A percentile compares a stretch with the other conserved stretches of the same genome.
phyloP scores from a whole-genome alignment of 495 filamentous ascomycete species.

The Penicillium egyptiacum region DNA sequence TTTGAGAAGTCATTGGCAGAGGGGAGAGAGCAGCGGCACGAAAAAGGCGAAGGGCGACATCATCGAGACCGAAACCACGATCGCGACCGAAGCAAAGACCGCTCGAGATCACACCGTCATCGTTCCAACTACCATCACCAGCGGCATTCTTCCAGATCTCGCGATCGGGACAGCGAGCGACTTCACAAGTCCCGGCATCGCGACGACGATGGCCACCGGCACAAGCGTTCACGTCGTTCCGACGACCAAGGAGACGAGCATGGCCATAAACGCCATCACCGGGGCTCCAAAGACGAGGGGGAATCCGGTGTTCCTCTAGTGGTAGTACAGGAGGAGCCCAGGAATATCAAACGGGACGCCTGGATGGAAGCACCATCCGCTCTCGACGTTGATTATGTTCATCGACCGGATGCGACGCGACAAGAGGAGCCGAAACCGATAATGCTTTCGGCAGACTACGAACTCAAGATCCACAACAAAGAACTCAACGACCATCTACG shows the following conservation, averaged over 20 bases:
- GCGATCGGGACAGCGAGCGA: slow-evolving; percentile 35
- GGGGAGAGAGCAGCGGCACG: slow-evolving; percentile 37
- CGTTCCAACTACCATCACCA: slow-evolving; percentile 43
- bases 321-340: slow-evolving; percentile 38
- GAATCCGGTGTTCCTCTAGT: slow-evolving; percentile 24
- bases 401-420: slow-evolving; percentile 55
- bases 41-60: slow-evolving; percentile 38
- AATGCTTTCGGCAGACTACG: slow-evolving; percentile 63
- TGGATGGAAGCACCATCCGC: slow-evolving; percentile 93
- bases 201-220: slow-evolving; percentile 49
- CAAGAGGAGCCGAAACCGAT: slow-evolving; percentile 43
- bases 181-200: slow-evolving; percentile 38
- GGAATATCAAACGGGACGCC: slow-evolving; percentile 64
- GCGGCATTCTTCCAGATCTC: slow-evolving; percentile 47
- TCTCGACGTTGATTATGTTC: slow-evolving; percentile 81
- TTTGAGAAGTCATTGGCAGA: slow-evolving; percentile 54
- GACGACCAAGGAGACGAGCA: slow-evolving; percentile 44
- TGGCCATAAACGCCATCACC: slow-evolving; percentile 40
- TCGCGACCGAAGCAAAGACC: slow-evolving; percentile 42
- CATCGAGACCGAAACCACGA: slow-evolving; percentile 43
- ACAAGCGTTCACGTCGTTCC: slow-evolving; percentile 55
- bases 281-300: slow-evolving; percentile 31
- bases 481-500: slow-evolving; percentile 77
- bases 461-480: slow-evolving; percentile 74
- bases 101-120: slow-evolving; percentile 38